Evolutionary conservation across 2,329 filamentous ascomycete genomes (phyloP), one percentile per base, ranked within the genome.

Genomic region (Fusarium sp.): DNA sequence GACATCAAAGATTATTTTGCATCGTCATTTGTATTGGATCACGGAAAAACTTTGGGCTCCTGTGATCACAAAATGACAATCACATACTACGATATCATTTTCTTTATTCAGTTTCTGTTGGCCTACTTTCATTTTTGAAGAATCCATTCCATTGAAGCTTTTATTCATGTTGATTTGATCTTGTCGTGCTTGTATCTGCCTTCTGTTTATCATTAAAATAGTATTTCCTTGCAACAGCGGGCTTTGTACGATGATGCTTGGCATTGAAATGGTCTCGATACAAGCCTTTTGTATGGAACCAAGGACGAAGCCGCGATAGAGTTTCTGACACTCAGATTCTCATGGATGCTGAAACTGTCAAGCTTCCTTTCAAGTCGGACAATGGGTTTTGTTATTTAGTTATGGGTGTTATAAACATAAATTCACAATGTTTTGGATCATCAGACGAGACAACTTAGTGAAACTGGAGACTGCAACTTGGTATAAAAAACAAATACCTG

Each of bases 41-140:
- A 51, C 28, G 41, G 34, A 49, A 32, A 69, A 49, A 53, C 34
- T 46, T 57, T 56, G 58, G 55, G 34, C 45, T 57, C 41, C 48
- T 25, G 58, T 57, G 68, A 70, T 63, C 50, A 42, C 23, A 61
- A 56, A 65, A 63, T 49, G 60, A 61, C 49, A 41, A 27, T 57
- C 57, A 47, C 46, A 65, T 27, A 53, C 55, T 32, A 71, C 58
- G 40, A 63, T 50, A 69, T 53, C 34, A 41, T 40, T 53, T 55
- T 60, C 50, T 47, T 64, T 46, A 64, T 46, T 37, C 12, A 50
- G 32, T 51, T 67, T 64, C 70, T 42, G 50, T 63, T 50, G 28
- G 53, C 27, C 27, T 50, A 64, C 58, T 49, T 34, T 67, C 20
- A 32, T 28, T 63, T 37, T 37, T 57, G 49, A 46, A 47, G n/a